phyloP scores from a whole-genome alignment of 2,329 filamentous ascomycete species.

The Aulographum hederae region DNA sequence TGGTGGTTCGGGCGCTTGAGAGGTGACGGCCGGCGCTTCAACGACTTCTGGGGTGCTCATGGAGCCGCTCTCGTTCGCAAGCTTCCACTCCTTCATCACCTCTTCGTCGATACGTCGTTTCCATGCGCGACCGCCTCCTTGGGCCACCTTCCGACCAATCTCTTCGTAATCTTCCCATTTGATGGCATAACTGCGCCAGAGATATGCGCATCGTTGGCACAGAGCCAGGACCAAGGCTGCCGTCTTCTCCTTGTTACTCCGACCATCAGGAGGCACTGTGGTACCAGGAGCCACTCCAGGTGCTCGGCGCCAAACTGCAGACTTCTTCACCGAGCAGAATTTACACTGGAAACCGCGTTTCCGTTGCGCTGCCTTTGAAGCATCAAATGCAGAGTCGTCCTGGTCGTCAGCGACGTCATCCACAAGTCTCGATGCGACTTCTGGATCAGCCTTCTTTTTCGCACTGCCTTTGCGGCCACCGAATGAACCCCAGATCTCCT shows the following conservation, averaged over 20 bases:
- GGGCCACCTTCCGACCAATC: slow-evolving; percentile 68
- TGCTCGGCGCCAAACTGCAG: slow-evolving; percentile 80
- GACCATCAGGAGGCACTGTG: slow-evolving; percentile 48
- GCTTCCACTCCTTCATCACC: slow-evolving; percentile 55
- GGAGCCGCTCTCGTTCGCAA: slow-evolving; percentile 35
- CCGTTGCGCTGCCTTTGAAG: slow-evolving; percentile 58
- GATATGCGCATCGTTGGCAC: slow-evolving; percentile 73
- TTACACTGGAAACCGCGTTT: slow-evolving; percentile 86
- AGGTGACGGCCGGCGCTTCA: slow-evolving; percentile 12
- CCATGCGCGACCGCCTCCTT: slow-evolving; percentile 63
- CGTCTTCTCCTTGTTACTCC: slow-evolving; percentile 54
- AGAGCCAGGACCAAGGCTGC: slow-evolving; percentile 61
- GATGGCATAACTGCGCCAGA: slow-evolving; percentile 92
- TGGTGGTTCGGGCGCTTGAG: slow-evolving; percentile 25
- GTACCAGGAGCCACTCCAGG: slow-evolving; percentile 58
- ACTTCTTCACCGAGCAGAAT: slow-evolving; percentile 66
- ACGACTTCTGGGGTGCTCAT: slow-evolving; percentile 8
- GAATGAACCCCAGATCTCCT: slow-evolving; percentile 78
- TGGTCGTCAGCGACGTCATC: slow-evolving; percentile 85
- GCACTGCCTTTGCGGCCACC: slow-evolving; percentile 66
- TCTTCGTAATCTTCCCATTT: slow-evolving; percentile 93
- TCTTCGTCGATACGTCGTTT: slow-evolving; percentile 88
- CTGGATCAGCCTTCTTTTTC: slow-evolving; percentile 45
- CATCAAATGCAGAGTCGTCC: slow-evolving; percentile 92
- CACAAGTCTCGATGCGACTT: slow-evolving; percentile 55